These are phyloP conservation scores for Fusarium liriodendri DNA, from an alignment of 2,329 filamentous ascomycete genomes.

Conservation along the genomic window DNA sequence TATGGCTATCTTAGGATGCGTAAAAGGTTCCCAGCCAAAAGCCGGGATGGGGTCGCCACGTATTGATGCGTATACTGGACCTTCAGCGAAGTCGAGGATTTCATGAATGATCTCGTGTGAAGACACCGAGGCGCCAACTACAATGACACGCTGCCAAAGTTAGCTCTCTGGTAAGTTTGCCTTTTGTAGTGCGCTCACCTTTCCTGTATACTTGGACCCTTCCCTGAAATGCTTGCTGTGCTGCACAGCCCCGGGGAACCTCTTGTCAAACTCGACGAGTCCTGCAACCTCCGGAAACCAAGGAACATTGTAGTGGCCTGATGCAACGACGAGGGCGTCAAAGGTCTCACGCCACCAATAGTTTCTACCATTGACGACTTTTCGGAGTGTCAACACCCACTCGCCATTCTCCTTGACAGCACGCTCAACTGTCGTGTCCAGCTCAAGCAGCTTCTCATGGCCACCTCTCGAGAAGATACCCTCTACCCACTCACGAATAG, in stretches of 20 bases:
- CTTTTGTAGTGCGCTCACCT: neutral
- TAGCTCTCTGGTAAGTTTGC: neutral
- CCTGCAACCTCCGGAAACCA: slow-evolving; percentile 25
- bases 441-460: slow-evolving; percentile 10
- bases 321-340: slow-evolving; percentile 28
- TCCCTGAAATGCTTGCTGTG: slow-evolving; percentile 31
- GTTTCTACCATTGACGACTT: slow-evolving; percentile 12
- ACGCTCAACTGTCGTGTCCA: slow-evolving; percentile 14
- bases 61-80: slow-evolving; percentile 17
- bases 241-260: neutral
- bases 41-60: slow-evolving; percentile 10
- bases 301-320: slow-evolving; percentile 28
- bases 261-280: slow-evolving; percentile 9
- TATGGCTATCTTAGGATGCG: slow-evolving; percentile 24
- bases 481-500: slow-evolving; percentile 26
- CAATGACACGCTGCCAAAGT: slow-evolving; percentile 17
- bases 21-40: slow-evolving; percentile 26
- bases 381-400: slow-evolving; percentile 20
- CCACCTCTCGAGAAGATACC: slow-evolving; percentile 8
- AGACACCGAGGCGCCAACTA: slow-evolving; percentile 28
- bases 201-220: neutral
- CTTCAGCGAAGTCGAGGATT: slow-evolving; percentile 10
- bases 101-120: slow-evolving; percentile 24
- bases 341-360: slow-evolving; percentile 32
- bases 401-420: slow-evolving; percentile 12